Evolutionary conservation across 2,329 filamentous ascomycete species (phyloP), one percentile per base, ranked within the genome.

Genomic region (Penicillium sp.): DNA sequence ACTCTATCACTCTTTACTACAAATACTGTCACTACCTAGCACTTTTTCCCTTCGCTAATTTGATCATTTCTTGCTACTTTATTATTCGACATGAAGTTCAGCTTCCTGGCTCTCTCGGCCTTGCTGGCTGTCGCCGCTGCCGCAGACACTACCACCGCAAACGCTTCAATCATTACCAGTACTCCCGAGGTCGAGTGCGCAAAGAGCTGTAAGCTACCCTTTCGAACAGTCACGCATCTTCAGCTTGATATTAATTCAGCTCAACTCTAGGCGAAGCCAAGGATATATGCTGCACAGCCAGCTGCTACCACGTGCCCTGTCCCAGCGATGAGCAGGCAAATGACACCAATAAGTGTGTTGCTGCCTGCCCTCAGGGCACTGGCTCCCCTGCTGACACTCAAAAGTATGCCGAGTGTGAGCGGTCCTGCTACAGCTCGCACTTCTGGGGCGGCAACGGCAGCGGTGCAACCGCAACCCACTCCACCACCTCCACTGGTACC

Each of bases 291-390:
- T 84, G 82, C 73, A 69, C 75, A 60, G 81, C 82, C 37, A 66
- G 70, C 14, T 84, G 82, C 72, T 72, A 79, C 61, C 73, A 77
- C 37, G 77, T 79, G 38, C 81, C 82, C 32, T 81, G 78, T 68
- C 81, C 81, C 59, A 78, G 77, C 67, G 73, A 76, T n/a, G 66
- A 67, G 46, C 75, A 80, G 69, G 79, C 74, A 64, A 77, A 81
- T 64, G 74, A 76, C 56, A 83, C 80, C 67, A 81, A 74, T 66
- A 69, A 75, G 47, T 84, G 82, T 64, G 80, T 79, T 45, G 74
- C 74, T 44, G 73, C 77, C 51, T 84, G 82, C 68, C 76, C 79
- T 55, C 80, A 83, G 73, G 81, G 81, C 53, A 74, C 76, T 60
- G 81, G 81, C 43, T 74, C 77, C 31, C 67, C 75, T 3, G 69